Base-by-base conservation (phyloP, 179 eudicot species). In the Beta corolliflora region DNA sequence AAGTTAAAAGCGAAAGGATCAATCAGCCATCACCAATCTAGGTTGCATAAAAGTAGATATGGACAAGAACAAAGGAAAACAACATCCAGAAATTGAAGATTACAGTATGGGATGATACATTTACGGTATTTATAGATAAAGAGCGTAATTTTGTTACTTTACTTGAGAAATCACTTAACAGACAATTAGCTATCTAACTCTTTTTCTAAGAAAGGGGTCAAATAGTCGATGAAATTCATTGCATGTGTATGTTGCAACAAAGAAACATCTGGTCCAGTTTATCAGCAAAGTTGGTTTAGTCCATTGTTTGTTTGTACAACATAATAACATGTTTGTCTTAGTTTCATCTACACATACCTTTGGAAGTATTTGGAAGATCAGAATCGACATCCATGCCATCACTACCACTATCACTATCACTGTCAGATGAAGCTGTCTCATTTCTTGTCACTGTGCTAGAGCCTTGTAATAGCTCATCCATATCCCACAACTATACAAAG, bases 371-470 rank as follows among this genome's bases (percentile, higher is more conserved):
- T 36, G 89, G 81, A 56, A 55, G 71, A 79, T 80, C 71, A 23
- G 82, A 81, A 76, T 94, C 98, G 87, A 94, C 91, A 63, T 87
- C 94, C 97, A 91, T 93, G 77, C 81, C 93, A 73, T 83, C 81
- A 48, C 80, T 45, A 58, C 76, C 78, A 64, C 81, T 72, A 29
- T 91, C 84, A 60, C 79, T 58, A 54, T 93, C 97, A 70, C 85
- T 83, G 59, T 89, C 94, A 54, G 86, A 85, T 65, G 31, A 83
- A 58, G 87, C 86, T 60, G 90, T 79, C 70, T 74, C 81, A 85
- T 80, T 88, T 81, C 79, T 85, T 31, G 71, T 19, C 63, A 81
- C 80, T 70, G 80, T 80, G 45, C 84, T 86, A 53, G 95, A 78
- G 67, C 82, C 89, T 80, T 83, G 93, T 41, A 96, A 85, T 79